phyloP scores from a whole-genome alignment of 257 asterid genomes.

The Fraxinus quadrangulata region DNA sequence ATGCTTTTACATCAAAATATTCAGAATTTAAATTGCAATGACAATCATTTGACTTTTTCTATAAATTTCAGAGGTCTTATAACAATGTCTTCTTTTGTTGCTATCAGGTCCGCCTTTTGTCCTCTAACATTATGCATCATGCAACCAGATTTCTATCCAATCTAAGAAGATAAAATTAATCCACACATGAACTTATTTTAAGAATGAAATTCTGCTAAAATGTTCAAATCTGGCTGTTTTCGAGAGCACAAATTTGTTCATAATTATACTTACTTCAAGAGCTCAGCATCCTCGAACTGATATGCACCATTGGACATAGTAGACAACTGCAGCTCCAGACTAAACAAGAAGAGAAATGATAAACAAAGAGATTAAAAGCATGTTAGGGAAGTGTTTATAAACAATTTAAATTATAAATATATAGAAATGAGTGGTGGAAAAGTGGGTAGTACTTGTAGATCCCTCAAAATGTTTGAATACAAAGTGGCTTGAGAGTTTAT shows the following conservation, averaged over 20 bases:
- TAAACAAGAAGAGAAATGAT: background rate
- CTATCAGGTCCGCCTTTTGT: background rate
- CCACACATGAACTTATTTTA: background rate
- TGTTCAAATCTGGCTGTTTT: background rate
- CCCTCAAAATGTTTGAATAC: no score
- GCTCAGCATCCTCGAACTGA: slow-evolving; percentile 28
- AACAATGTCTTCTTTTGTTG: background rate
- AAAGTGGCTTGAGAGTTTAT: no score
- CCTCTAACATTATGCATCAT: background rate
- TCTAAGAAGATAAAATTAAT: background rate
- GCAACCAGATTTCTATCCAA: background rate
- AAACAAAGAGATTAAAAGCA: background rate
- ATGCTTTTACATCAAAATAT: background rate
- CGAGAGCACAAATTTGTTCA: background rate
- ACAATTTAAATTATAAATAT: no score
- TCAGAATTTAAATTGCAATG: background rate
- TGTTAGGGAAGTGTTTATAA: no score
- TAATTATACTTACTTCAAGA: slow-evolving; percentile 41
- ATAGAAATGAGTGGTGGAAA: no score
- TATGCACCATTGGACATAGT: slow-evolving; percentile 31
- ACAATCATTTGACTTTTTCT: background rate
- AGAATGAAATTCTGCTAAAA: background rate
- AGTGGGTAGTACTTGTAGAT: no score
- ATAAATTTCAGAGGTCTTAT: background rate
- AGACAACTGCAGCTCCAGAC: slow-evolving; percentile 35